These are phyloP conservation scores for Pisolithus thermaeus DNA, from an alignment of 1,284 basidiomycete species.

Conservation along the genomic window DNA sequence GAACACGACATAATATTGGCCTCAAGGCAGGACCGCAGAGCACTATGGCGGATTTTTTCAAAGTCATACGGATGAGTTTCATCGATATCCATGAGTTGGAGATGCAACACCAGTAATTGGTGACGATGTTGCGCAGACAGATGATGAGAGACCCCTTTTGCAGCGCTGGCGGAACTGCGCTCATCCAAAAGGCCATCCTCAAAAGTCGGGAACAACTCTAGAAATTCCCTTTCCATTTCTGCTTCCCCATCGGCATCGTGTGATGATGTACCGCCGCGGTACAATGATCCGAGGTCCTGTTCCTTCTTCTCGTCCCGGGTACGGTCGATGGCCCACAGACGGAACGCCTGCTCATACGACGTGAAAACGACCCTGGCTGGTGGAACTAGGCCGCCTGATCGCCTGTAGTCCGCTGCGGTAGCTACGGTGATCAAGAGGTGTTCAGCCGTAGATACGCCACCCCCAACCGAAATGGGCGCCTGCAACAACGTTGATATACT, in stretches of 20 bases:
- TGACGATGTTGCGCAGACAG: slow-evolving; percentile 17
- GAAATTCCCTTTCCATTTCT: slow-evolving; percentile 75
- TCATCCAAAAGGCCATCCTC: slow-evolving; percentile 46
- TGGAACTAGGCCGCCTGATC: slow-evolving; percentile 25
- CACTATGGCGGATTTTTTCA: slow-evolving; percentile 14
- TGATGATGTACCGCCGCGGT: slow-evolving; percentile 63
- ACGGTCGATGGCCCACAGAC: slow-evolving; percentile 81
- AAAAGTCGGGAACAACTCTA: slow-evolving; percentile 79
- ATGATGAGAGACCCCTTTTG: slow-evolving; percentile 8
- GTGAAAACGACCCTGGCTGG: slow-evolving; percentile 36
- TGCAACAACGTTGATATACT: slow-evolving; percentile 35
- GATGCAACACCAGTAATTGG: slow-evolving; percentile 22
- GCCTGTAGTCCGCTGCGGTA: slow-evolving; percentile 29
- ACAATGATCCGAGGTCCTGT: slow-evolving; percentile 70
- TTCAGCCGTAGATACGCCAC: slow-evolving; percentile 22
- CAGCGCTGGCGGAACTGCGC: slow-evolving; percentile 16
- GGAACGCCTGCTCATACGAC: slow-evolving; percentile 68
- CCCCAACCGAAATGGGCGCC: slow-evolving; percentile 1
- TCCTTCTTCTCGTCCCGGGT: slow-evolving; percentile 63
- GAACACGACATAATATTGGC: slow-evolving; percentile 11
- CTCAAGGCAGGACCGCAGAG: slow-evolving; percentile 18
- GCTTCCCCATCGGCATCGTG: slow-evolving; percentile 63
- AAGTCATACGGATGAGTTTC: slow-evolving; percentile 11
- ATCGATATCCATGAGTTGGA: slow-evolving; percentile 16
- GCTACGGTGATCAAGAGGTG: slow-evolving; percentile 49